These are phyloP conservation scores for Vararia minispora DNA, from an alignment of 768 basidiomycete genomes.

Conservation along the genomic window DNA sequence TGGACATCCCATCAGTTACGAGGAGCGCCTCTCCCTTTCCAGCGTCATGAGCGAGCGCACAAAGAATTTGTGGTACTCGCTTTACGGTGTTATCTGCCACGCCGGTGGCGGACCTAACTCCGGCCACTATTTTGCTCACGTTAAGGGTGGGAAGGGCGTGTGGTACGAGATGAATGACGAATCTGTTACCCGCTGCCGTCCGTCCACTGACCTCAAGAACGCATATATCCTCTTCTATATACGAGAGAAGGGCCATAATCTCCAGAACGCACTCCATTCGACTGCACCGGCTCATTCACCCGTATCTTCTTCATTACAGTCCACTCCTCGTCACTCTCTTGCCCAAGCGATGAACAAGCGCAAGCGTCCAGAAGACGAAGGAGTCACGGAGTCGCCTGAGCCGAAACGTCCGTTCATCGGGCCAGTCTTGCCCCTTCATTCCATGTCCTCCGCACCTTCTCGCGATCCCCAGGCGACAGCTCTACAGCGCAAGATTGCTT, in stretches of 20 bases:
- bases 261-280: conserved; percentile 49
- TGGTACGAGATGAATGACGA: conserved; percentile 98
- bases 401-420: conserved; percentile 48
- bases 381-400: conserved; percentile 37
- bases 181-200: conserved; percentile 33
- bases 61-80: conserved; percentile 66
- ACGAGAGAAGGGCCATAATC: conserved; percentile 62
- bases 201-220: conserved; percentile 56
- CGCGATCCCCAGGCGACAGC: conserved; percentile 42
- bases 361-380: conserved; percentile 38
- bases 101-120: conserved; percentile 89
- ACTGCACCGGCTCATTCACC: conserved; percentile 3
- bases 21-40: conserved; percentile 58
- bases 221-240: conserved; percentile 95
- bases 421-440: conserved; percentile 50
- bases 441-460: conserved; percentile 1
- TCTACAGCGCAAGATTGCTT: conserved; percentile 44
- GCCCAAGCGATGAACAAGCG: conserved; percentile 38
- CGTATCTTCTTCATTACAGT: conserved; percentile 8
- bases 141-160: conserved; percentile 53
- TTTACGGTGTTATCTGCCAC: conserved; percentile 91
- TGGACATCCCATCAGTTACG: conserved; percentile 65
- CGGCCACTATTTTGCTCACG: conserved; percentile 88
- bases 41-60: conserved; percentile 78
- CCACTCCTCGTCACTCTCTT: conserved; percentile 23